Percentiles rank a stretch among this genome's conserved stretches.
These are phyloP conservation scores for Gloeostereum incarnatum DNA, from an alignment of 768 basidiomycete species.

Conservation along the genomic window DNA sequence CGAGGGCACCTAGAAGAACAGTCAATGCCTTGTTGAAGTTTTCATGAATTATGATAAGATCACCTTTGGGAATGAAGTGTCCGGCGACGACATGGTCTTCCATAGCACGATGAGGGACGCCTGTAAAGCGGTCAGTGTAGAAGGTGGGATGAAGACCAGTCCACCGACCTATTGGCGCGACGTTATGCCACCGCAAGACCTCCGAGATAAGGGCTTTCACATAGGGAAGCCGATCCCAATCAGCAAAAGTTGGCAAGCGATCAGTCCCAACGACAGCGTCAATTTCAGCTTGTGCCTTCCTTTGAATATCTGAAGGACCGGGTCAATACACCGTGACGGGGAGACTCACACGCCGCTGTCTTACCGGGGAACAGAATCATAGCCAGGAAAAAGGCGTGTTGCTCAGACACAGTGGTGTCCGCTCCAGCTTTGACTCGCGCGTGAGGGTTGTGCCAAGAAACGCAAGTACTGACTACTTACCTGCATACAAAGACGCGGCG, in stretches of 20 bases:
- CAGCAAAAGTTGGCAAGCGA: slow-evolving; percentile 27
- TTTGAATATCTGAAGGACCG: slow-evolving; percentile 40
- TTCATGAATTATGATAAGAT: slow-evolving; percentile 28
- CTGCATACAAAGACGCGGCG: slow-evolving; percentile 37
- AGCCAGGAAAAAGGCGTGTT: slow-evolving; percentile 39
- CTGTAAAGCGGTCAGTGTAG: slow-evolving; percentile 12
- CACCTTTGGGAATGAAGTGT: slow-evolving; percentile 33
- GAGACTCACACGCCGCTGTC: slow-evolving; percentile 10
- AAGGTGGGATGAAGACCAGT: background rate
- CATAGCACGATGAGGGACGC: slow-evolving; percentile 29
- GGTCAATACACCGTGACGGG: slow-evolving; percentile 6
- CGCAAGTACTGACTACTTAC: slow-evolving; percentile 14
- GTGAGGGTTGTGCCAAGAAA: background rate
- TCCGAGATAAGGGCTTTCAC: slow-evolving; percentile 35
- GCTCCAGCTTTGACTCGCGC: slow-evolving; percentile 26
- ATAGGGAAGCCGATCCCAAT: slow-evolving; percentile 39
- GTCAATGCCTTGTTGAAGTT: background rate
- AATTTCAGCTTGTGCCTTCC: slow-evolving; percentile 43
- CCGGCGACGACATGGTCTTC: slow-evolving; percentile 34
- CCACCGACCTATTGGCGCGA: slow-evolving; percentile 29
- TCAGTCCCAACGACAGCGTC: slow-evolving; percentile 28
- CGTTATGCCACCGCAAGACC: slow-evolving; percentile 36
- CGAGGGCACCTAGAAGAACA: background rate
- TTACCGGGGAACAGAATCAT: slow-evolving; percentile 21
- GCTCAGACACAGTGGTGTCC: slow-evolving; percentile 37